Base-by-base conservation (phyloP, 345 rosid species). In the Populus ilicifolia region DNA sequence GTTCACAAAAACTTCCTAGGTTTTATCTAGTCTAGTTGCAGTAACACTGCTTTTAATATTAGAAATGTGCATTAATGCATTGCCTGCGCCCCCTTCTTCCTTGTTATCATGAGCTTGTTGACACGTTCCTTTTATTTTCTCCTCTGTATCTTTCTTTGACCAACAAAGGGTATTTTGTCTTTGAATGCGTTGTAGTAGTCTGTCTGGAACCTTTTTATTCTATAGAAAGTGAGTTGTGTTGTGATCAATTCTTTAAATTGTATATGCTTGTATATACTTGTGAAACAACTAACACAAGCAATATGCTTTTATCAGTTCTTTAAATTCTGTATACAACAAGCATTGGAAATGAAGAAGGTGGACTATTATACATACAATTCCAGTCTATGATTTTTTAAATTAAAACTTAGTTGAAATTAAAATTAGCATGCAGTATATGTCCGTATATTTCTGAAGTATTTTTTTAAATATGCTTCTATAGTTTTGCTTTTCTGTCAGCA, bases 391-490 rank as follows among this genome's bases (percentile, higher is more conserved):
- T 43, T 39, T 65, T 63, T 50, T 69, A 16, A 36, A 59, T 38
- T 21, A 16, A 54, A 73, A 30, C 18, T 8, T 59, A 56, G 70
- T 70, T 38, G 44, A 44, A 54, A 36, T 50, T 17, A 38, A 73
- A 30, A 18, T 68, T 61, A 56, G 11, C 36, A 66, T 65, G 30
- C 46, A 20, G 23, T 78, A 36, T 21, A 48, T 17, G 56, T 18
- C 56, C n/a, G 8, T 18, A 50, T 18, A 68, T 71, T 65, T 59
- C 44, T 74, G 18, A 56, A 18, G 21, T 50, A 43, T 39, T 67
- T 52, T 72, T 35, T 77, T 70, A 41, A 11, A 44, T 72, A 38
- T 56, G 74, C 65, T 77, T 75, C 59, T 76, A 46, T 70, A n/a
- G 54, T 65, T 77, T 59, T 44, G 10, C 18, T 56, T 62, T 41